A percentile compares a stretch with the other conserved stretches of the same genome.
phyloP scores from a whole-genome alignment of 345 rosid species.

The Noccaea caerulescens region DNA sequence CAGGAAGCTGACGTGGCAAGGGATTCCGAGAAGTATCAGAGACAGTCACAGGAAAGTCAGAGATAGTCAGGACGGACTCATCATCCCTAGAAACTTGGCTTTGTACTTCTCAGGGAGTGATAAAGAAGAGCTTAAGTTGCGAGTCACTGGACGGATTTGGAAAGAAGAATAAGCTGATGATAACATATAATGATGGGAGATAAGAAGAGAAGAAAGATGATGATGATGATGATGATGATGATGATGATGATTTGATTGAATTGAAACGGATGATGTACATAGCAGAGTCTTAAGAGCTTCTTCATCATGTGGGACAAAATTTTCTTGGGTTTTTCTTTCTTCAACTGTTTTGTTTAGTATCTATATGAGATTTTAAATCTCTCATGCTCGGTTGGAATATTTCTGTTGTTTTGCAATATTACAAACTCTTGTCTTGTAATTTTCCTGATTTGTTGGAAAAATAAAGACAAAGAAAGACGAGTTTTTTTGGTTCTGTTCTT shows the following conservation, averaged over 20 bases:
- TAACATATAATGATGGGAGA: not conserved
- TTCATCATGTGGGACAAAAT: not conserved
- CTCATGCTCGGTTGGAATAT: conserved; percentile 6
- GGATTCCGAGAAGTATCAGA: conserved; percentile 83
- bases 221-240: not conserved
- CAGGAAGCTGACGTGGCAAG: conserved; percentile 80
- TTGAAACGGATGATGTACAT: conserved; percentile 37
- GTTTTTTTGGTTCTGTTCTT: conserved; percentile 12
- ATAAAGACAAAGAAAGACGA: not conserved
- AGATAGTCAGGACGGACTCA: conserved; percentile 84
- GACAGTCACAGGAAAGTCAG: conserved; percentile 90
- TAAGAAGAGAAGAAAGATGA: conserved; percentile 6
- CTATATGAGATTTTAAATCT: conserved; percentile 10
- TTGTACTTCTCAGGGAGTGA: conserved; percentile 86
- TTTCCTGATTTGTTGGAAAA: conserved; percentile 30
- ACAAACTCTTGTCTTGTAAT: conserved; percentile 31
- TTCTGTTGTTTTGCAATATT: conserved; percentile 12
- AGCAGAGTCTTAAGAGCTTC: conserved; percentile 33
- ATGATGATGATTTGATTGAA: not conserved
- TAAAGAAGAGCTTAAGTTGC: conserved; percentile 79
- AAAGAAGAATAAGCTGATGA: conserved; percentile 62
- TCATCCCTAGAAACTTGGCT: conserved; percentile 79
- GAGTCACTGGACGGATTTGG: conserved; percentile 87
- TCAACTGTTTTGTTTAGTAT: conserved; percentile 9
- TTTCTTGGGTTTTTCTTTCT: not conserved